phyloP scores from a whole-genome alignment of 1,284 basidiomycete species.

The Dichomitus squalens region DNA sequence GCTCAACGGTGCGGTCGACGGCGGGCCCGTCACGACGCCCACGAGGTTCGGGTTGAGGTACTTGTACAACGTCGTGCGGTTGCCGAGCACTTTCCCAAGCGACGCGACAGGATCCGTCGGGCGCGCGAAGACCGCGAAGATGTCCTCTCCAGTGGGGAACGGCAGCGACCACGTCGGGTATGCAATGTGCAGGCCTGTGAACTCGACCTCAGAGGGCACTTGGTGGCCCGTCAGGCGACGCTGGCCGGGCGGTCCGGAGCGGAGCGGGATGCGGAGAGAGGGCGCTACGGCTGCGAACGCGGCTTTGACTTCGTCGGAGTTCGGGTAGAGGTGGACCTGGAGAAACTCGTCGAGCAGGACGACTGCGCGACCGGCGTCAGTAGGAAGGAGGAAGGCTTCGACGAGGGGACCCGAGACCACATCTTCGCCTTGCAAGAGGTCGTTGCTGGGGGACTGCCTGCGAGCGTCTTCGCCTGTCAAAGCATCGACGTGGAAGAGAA shows the following conservation, averaged over 20 bases:
- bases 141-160: constrained; percentile 54
- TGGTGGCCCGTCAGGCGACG: constrained; percentile 60
- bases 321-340: constrained; percentile 70
- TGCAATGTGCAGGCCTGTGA: constrained; percentile 52
- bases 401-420: constrained; percentile 58
- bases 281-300: constrained; percentile 47
- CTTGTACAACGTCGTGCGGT: constrained; percentile 92
- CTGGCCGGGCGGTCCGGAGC: constrained; percentile 42
- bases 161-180: constrained; percentile 69
- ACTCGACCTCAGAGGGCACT: constrained; percentile 43
- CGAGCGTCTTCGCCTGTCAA: constrained; percentile 68
- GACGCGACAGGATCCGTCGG: constrained; percentile 66
- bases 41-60: constrained; percentile 87
- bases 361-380: constrained; percentile 48
- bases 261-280: constrained; percentile 58
- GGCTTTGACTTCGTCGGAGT: constrained; percentile 44
- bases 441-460: constrained; percentile 30
- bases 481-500: constrained; percentile 80
- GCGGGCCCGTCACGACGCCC: constrained; percentile 61
- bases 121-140: constrained; percentile 52
- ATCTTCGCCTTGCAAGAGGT: constrained; percentile 57
- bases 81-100: constrained; percentile 82
- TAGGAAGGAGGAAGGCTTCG: constrained; percentile 58
- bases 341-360: constrained; percentile 70
- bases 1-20: constrained; percentile 22